Base-by-base conservation (phyloP, 2,329 filamentous ascomycete genomes). In the Calcarisporium arbuscula region DNA sequence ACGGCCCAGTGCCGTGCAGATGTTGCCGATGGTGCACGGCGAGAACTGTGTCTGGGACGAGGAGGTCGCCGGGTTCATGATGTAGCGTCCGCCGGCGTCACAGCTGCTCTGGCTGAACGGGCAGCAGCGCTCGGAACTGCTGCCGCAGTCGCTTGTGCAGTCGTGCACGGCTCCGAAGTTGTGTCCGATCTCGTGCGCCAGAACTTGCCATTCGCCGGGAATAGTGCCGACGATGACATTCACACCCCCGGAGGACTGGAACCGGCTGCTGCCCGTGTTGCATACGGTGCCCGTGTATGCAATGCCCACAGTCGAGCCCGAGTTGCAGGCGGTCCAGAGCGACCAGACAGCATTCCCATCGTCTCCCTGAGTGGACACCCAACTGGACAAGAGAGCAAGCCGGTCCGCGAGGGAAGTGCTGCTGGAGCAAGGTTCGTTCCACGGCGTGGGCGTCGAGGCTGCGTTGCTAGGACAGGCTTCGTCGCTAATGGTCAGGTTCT, bases 151-250 rank as follows among this genome's bases (percentile, higher is more conserved):
- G 0, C 65, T 54, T 4, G 75, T 80, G 59, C 88, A 95, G 59
- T 95, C 88, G 58, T 95, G 88, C 14, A 90, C 84, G 6, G 87
- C 87, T 36, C 87, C 87, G 56, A 90, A 94, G 0, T 80, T 92
- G 56, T 95, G 87, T 2, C 85, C 87, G 3, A 80, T 78, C 58
- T 95, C 87, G 51, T 95, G 87, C 16, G 87, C 86, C 56, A 94
- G 83, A 40, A 94, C 82, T 52, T 94, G 85, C 86, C 87, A 95
- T 53, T 92, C n/a, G n/a, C n/a, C 85, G 4, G 75, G 80, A 12
- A 70, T 67, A 0, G 85, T 92, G 32, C 77, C 75, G 6, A 87
- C 77, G 12, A 95, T 83, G 2, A 94, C 82, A 52, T 92, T 94
- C 36, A 81, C 80, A 27, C 31, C 32, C 28, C 11, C 30, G 39